Evolutionary conservation across 75 land plant species (phyloP).

Genomic region (Pinus taeda): DNA sequence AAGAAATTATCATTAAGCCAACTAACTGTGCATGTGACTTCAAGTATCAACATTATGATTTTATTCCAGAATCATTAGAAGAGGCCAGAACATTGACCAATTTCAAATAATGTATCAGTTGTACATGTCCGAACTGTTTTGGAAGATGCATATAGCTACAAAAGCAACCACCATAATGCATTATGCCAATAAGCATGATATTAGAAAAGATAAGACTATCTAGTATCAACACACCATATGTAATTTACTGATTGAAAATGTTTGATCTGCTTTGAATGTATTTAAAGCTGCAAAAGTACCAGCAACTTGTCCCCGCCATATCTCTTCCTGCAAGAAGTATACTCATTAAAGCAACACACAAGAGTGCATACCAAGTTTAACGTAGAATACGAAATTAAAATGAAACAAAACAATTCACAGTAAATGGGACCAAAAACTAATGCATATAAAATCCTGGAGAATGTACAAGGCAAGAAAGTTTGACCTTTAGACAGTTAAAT

Average conservation of each 20-base stretch:
- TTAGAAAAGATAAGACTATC: neutral
- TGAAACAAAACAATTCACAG: too few species aligned
- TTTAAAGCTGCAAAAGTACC: constrained; percentile 57
- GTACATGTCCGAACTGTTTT: neutral
- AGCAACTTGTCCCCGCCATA: constrained; percentile 80
- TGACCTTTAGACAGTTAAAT: neutral
- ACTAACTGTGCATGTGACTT: neutral
- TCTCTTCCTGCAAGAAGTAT: constrained; percentile 41
- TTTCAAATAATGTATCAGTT: neutral
- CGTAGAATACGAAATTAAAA: too few species aligned
- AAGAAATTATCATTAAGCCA: too few species aligned
- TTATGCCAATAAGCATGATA: neutral
- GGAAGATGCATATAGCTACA: neutral
- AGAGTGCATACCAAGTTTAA: neutral
- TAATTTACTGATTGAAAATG: constrained; percentile 55
- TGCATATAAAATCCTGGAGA: neutral
- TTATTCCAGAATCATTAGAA: neutral
- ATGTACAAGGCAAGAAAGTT: neutral
- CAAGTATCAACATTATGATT: neutral
- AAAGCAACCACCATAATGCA: neutral
- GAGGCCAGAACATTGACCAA: neutral
- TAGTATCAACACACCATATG: constrained; percentile 36
- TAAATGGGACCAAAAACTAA: too few species aligned
- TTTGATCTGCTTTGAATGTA: constrained; percentile 70
- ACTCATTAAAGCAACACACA: neutral